Evolutionary conservation across 495 filamentous ascomycete genomes (phyloP).

Genomic region (Friedmanniomyces endolithicus): DNA sequence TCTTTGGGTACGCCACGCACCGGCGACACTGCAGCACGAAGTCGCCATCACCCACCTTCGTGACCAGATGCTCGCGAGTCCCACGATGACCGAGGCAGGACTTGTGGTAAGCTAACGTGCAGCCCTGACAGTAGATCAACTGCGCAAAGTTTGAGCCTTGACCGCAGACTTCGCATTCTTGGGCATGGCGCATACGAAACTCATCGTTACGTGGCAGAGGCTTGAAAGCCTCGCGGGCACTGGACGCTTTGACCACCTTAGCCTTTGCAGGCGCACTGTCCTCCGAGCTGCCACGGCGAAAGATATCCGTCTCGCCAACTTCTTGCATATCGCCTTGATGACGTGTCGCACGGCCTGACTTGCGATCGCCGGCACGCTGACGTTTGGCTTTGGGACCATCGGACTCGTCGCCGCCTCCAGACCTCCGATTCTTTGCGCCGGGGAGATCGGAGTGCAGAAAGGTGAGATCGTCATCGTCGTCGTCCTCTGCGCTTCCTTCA

Average conservation of each 20-base stretch:
- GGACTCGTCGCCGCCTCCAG: background rate
- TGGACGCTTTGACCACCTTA: slow-evolving; percentile 32
- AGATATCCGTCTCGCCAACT: slow-evolving; percentile 52
- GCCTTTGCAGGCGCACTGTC: slow-evolving; percentile 24
- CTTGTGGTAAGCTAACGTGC: slow-evolving; percentile 69
- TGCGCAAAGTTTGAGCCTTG: slow-evolving; percentile 39
- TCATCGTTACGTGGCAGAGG: slow-evolving; percentile 39
- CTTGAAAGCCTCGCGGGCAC: slow-evolving; percentile 59
- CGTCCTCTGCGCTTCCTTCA: slow-evolving; percentile 1
- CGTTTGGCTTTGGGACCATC: slow-evolving; percentile 3
- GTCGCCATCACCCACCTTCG: slow-evolving; percentile 63
- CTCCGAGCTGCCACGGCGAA: slow-evolving; percentile 15
- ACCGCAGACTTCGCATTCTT: slow-evolving; percentile 60
- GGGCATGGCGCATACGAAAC: slow-evolving; percentile 56
- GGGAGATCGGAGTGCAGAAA: slow-evolving; percentile 14
- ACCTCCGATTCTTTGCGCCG: background rate
- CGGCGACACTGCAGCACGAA: slow-evolving; percentile 86
- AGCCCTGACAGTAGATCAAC: slow-evolving; percentile 83
- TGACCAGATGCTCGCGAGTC: slow-evolving; percentile 74
- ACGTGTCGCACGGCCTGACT: slow-evolving; percentile 29
- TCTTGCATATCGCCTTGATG: slow-evolving; percentile 49
- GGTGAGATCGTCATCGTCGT: background rate
- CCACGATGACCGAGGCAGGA: slow-evolving; percentile 63
- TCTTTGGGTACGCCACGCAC: slow-evolving; percentile 54
- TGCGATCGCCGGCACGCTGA: slow-evolving; percentile 17